Evolutionary conservation across 805 yeast species (phyloP).

Genomic region (Candida patagonica): DNA sequence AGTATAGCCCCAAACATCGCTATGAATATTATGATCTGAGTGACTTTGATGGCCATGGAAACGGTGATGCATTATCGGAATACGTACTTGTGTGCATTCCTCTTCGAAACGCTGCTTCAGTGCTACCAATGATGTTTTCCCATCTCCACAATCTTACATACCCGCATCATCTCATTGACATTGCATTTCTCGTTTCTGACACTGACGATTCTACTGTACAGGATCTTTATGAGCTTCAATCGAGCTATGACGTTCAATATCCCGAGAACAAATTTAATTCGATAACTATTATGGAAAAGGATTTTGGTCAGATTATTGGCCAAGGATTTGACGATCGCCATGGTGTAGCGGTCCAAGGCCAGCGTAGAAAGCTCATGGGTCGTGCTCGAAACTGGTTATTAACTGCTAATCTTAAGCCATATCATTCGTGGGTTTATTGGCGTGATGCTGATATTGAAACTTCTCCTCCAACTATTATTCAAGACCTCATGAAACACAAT

Average conservation of each 20-base stretch:
- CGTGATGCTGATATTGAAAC: constrained; percentile 97
- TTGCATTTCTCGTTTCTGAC: constrained; percentile 77
- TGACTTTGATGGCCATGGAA: constrained; percentile 47
- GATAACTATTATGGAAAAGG: constrained; percentile 76
- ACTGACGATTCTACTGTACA: constrained; percentile 78
- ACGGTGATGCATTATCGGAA: constrained; percentile 71
- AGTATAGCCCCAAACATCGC: not conserved
- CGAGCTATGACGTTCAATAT: constrained; percentile 35
- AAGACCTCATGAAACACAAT: constrained; percentile 87
- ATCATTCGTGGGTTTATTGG: constrained; percentile 96
- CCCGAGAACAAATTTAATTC: constrained; percentile 62
- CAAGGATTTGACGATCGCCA: constrained; percentile 91
- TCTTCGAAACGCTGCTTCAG: constrained; percentile 80
- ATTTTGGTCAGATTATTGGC: constrained; percentile 87
- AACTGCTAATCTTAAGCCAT: constrained; percentile 76
- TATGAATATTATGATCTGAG: constrained; percentile 65
- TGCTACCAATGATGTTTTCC: constrained; percentile 75
- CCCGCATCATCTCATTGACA: constrained; percentile 67
- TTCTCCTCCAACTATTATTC: constrained; percentile 72
- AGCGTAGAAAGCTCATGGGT: constrained; percentile 91
- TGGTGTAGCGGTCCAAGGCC: constrained; percentile 94
- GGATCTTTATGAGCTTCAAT: constrained; percentile 43
- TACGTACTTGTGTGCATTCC: constrained; percentile 79
- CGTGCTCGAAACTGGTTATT: constrained; percentile 92
- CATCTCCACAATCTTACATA: constrained; percentile 73